Base-by-base conservation (phyloP, 148 eudicot genomes). In the Rhododendron griersonianum region DNA sequence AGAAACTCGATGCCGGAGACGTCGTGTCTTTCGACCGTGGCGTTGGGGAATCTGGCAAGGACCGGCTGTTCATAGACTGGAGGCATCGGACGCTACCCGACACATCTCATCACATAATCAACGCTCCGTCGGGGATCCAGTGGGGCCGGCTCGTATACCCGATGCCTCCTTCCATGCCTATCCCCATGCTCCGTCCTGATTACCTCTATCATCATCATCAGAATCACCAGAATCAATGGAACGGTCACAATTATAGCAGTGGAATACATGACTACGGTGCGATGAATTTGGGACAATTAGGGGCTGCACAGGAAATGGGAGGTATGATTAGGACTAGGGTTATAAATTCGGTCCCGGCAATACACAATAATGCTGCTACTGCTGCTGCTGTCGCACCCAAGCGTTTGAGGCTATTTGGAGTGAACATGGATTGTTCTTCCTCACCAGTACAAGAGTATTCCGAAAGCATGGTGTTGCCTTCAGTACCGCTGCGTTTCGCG, bases 331-430 rank as follows among this genome's bases (percentile, higher is more conserved):
- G 41, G 41, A 15, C 86, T 45, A 87, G 84, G 91, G 93, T 91
- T 23, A 91, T 87, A 74, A 93, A 95, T 16, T 92, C 98, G 73
- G 95, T 94, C 57, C 98, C 98, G 71, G 92, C 93, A 85, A 95
- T 87, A 75, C 96, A 90, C 74, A 94, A 94, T 11, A 91, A 90
- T 83, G 89, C 93, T 14, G 10, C 10, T 16, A 10, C 9, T 71
- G 92, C 98, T 80, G 90, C 93, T 30, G 41, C 21, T 6, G 9
- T 37, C 71, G 93, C 98, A 63, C 90, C 95, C 11, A 96, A 95
- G 93, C 87, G 97, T 74, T 91, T 96, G 0, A 92, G 99, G 91
- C 84, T 96, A 76, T 96, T 96, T 80, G 99, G 99, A n/a, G 99
- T 95, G 48, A 96, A 96, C 90, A 95, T 96, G 99, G 99, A 96